Evolutionary conservation across 176 grass and related monocot genomes (phyloP).

Genomic region (Alopecurus myosuroides): DNA sequence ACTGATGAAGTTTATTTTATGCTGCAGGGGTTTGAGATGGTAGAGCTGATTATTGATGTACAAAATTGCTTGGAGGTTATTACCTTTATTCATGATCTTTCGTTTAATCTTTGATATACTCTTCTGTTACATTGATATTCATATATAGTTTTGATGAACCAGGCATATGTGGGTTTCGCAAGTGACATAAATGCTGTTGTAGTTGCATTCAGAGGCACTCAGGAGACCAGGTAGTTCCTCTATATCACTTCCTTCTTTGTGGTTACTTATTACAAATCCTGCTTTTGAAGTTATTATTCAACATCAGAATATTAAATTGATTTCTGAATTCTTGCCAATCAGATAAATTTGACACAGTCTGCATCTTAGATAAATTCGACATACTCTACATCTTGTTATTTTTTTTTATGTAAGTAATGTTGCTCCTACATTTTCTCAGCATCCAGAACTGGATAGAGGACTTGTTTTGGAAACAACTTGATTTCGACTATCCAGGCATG

Average conservation of each 20-base stretch:
- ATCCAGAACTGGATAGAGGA: conserved; percentile 92
- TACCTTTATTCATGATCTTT: background rate
- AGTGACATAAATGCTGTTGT: conserved; percentile 64
- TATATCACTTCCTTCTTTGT: background rate
- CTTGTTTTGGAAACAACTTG: conserved; percentile 87
- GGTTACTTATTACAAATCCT: background rate
- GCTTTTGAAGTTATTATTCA: background rate
- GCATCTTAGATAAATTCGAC: background rate
- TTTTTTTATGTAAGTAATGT: conserved; percentile 20
- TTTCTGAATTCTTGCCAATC: background rate
- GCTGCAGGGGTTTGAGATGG: conserved; percentile 67
- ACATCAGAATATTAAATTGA: background rate
- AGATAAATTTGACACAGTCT: background rate
- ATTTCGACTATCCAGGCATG: conserved; percentile 86
- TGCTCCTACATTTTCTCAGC: conserved; percentile 40
- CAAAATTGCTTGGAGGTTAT: conserved; percentile 73
- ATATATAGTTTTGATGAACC: conserved; percentile 13
- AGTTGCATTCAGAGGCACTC: conserved; percentile 91
- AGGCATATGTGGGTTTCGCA: conserved; percentile 85
- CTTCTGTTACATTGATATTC: conserved; percentile 8
- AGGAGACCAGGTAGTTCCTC: conserved; percentile 66
- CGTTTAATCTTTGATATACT: background rate
- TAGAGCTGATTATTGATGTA: conserved; percentile 82
- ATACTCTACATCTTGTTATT: conserved; percentile 7
- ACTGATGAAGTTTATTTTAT: conserved; percentile 16